A percentile compares a stretch with the other conserved stretches of the same genome.
phyloP scores from a whole-genome alignment of 164 flowering plant species.

The Chimonanthus praecox region DNA sequence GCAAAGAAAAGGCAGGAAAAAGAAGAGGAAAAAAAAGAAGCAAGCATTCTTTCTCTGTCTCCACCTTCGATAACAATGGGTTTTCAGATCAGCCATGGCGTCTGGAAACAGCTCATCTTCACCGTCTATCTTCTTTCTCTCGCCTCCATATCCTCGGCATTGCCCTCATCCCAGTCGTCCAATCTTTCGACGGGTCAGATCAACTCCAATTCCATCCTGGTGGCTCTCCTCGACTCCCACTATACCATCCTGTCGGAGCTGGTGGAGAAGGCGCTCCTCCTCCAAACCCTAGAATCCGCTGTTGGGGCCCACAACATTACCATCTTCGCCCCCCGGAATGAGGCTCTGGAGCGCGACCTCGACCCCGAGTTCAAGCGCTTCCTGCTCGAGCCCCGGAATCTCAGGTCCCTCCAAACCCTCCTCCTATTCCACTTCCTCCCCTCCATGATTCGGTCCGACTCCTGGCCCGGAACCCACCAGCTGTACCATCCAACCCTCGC shows the following conservation, averaged over 20 bases:
- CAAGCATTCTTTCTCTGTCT: neutral
- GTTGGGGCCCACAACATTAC: constrained; percentile 58
- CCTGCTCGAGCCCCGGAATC: constrained; percentile 66
- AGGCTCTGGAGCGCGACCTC: constrained; percentile 64
- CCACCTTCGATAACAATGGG: neutral
- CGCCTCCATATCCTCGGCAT: constrained; percentile 20
- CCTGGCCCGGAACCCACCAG: constrained; percentile 37
- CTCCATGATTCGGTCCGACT: constrained; percentile 28
- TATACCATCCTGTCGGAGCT: constrained; percentile 70
- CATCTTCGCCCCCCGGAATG: constrained; percentile 65
- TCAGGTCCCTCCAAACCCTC: constrained; percentile 56
- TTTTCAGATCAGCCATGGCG: neutral
- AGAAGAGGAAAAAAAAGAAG: neutral
- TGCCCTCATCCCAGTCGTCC: constrained; percentile 19
- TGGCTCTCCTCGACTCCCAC: constrained; percentile 72
- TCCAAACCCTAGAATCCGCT: constrained; percentile 50
- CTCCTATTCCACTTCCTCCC: constrained; percentile 62
- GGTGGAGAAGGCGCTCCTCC: constrained; percentile 57
- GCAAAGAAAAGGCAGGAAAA: neutral
- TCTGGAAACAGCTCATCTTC: neutral
- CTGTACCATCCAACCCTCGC: constrained; percentile 28
- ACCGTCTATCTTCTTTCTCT: neutral
- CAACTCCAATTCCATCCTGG: constrained; percentile 65
- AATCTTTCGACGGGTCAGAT: constrained; percentile 23
- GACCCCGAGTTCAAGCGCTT: constrained; percentile 76